A percentile compares a stretch with the other conserved stretches of the same genome.
phyloP scores from a whole-genome alignment of 176 grass and related monocot species.

The Dactylis glomerata region DNA sequence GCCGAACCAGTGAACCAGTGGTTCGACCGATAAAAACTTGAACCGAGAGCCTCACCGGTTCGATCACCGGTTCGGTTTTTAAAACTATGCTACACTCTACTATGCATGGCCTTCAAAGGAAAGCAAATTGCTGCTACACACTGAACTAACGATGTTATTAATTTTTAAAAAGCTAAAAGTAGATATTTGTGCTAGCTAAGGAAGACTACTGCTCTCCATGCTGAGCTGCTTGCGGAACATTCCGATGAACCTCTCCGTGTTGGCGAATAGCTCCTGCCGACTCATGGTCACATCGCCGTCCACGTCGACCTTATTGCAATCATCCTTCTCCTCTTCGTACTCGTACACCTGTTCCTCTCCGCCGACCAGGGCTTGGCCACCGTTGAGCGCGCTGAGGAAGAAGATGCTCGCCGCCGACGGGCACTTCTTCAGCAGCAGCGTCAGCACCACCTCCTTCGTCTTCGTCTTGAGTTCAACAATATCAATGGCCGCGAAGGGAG shows the following conservation, averaged over 20 bases:
- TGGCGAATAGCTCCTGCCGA: constrained; percentile 10
- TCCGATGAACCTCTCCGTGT: not conserved
- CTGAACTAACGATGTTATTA: not conserved
- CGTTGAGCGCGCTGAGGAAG: not conserved
- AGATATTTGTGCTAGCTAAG: not conserved
- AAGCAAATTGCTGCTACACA: not conserved
- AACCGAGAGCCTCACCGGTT: too few species aligned
- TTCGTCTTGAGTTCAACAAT: not conserved
- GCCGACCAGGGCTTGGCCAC: not conserved
- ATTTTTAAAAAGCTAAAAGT: not conserved
- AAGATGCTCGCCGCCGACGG: constrained; percentile 5
- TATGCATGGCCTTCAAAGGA: not conserved
- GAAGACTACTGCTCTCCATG: not conserved
- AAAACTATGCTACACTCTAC: too few species aligned
- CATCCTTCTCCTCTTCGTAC: not conserved
- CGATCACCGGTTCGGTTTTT: too few species aligned
- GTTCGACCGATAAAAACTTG: too few species aligned
- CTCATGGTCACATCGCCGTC: not conserved
- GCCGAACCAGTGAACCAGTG: too few species aligned
- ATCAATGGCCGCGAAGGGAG: not conserved
- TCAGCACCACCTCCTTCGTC: not conserved
- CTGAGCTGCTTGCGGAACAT: not conserved
- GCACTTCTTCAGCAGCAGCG: constrained; percentile 1
- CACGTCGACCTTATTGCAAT: not conserved
- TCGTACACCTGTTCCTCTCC: not conserved